These are phyloP conservation scores for Testicularia cyperi DNA, from an alignment of 1,284 basidiomycete species.

Conservation along the genomic window DNA sequence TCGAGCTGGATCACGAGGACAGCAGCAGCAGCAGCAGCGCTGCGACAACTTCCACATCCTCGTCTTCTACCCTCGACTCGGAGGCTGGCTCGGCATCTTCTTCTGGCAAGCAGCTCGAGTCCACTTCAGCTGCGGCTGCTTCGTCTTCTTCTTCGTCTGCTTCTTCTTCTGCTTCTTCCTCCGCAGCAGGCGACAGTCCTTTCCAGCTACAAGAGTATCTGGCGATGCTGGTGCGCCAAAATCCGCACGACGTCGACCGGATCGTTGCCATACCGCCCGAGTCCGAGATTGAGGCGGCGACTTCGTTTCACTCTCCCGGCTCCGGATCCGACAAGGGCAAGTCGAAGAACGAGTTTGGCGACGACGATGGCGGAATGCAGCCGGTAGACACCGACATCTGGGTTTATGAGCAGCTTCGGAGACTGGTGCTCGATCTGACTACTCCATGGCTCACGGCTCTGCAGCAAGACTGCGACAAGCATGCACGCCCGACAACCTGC, in stretches of 20 bases:
- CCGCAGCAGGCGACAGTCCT: slow-evolving; percentile 68
- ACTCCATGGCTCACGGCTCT: slow-evolving; percentile 84
- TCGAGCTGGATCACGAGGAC: slow-evolving; percentile 3
- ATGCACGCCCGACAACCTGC: slow-evolving; percentile 65
- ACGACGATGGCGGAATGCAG: slow-evolving; percentile 12
- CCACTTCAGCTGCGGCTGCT: slow-evolving; percentile 1
- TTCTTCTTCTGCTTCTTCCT: neutral
- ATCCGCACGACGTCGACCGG: slow-evolving; percentile 82
- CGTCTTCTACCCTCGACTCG: too few species aligned
- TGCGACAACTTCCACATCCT: too few species aligned
- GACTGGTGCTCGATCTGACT: slow-evolving; percentile 86
- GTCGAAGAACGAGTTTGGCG: slow-evolving; percentile 7
- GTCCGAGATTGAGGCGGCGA: slow-evolving; percentile 22
- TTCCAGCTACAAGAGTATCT: slow-evolving; percentile 96
- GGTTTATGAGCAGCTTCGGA: slow-evolving; percentile 91
- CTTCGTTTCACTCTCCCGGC: slow-evolving; percentile 2
- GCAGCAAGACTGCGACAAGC: slow-evolving; percentile 71
- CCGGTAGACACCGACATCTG: slow-evolving; percentile 71
- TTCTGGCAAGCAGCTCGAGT: too few species aligned
- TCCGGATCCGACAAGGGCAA: slow-evolving; percentile 58
- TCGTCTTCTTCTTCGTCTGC: slow-evolving; percentile 6
- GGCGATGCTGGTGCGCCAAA: slow-evolving; percentile 75
- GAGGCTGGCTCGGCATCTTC: too few species aligned
- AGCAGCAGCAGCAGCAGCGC: too few species aligned
- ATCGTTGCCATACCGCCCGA: slow-evolving; percentile 69